These are phyloP conservation scores for Candida sp. DNA, from an alignment of 1,139 yeast species.

Conservation along the genomic window DNA sequence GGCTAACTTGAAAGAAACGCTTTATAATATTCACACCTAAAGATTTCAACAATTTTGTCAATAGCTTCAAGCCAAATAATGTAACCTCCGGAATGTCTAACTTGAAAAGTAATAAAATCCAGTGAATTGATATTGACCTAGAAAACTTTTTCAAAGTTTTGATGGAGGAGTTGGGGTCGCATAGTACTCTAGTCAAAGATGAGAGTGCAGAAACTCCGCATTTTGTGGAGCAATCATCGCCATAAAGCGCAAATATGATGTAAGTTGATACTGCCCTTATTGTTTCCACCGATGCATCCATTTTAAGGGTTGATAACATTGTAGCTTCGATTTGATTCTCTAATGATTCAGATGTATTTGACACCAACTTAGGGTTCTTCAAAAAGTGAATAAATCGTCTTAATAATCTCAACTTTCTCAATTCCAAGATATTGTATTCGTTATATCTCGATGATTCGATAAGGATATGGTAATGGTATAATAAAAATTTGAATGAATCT, in stretches of 20 bases:
- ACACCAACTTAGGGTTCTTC: conserved; percentile 24
- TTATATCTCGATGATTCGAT: conserved; percentile 48
- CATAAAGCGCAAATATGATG: conserved; percentile 34
- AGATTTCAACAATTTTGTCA: conserved; percentile 46
- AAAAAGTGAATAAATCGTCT: conserved; percentile 52
- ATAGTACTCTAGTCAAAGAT: conserved; percentile 25
- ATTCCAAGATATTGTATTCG: conserved; percentile 46
- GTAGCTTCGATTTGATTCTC: conserved; percentile 17
- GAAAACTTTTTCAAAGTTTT: conserved; percentile 46
- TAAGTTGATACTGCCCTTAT: conserved; percentile 32
- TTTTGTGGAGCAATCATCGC: conserved; percentile 21
- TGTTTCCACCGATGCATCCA: conserved; percentile 38
- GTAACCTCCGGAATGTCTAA: conserved; percentile 35
- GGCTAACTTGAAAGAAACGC: conserved; percentile 47
- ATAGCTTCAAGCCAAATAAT: conserved; percentile 43
- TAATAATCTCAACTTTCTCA: conserved; percentile 52
- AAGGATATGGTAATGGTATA: conserved; percentile 56
- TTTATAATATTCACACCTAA: conserved; percentile 46
- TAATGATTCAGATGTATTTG: conserved; percentile 9
- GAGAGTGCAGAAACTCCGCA: conserved; percentile 27
- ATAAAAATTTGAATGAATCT: conserved; percentile 45
- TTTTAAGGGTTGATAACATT: conserved; percentile 18
- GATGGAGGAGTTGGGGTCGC: conserved; percentile 29
- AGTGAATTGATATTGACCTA: conserved; percentile 58
- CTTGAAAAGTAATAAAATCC: conserved; percentile 58